Base-by-base conservation (phyloP, 2,329 filamentous ascomycete genomes). In the Epichloe hybrida region DNA sequence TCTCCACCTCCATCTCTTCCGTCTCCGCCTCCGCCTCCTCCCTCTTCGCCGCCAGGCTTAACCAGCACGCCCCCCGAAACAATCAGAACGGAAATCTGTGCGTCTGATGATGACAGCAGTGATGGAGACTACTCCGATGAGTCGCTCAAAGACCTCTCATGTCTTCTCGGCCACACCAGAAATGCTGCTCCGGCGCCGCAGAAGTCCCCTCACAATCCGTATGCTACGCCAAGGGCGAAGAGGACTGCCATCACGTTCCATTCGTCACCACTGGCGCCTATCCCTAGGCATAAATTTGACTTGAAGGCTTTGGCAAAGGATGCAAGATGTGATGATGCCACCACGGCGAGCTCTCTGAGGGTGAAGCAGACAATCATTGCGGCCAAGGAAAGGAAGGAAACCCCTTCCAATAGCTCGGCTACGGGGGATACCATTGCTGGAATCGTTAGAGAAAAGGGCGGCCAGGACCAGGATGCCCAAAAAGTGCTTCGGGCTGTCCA, bases 21-120 rank as follows among this genome's bases (percentile, higher is more conserved):
- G 17, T 17, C 17, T 17, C 17, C 54, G 4, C 59, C 61, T n/a
- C 58, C 61, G 5, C 46, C 50, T 17, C 55, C 56, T 12, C 55
- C 56, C 21, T 59, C 61, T 21, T 62, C 62, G 21, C 57, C 59
- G 12, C 52, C 53, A n/a, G 53, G 61, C 48, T 45, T 57, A 42
- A 60, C 59, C 48, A 47, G 52, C 17, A 65, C 61, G 17, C 61
- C 63, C n/a, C 5, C 49, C 39, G 58, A 57, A 49, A 47, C 52
- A 9, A 46, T 50, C 56, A 52, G 47, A 51, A 8, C 56, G 12
- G 69, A 83, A 50, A 84, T 90, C 40, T 74, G 74, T 44, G 82
- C 79, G 50, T 89, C 86, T 0, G 86, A 90, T 59, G 83, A 84
- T 9, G 84, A 86, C 15, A 76, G 76, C 17, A 75, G 74, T 31